Evolutionary conservation across 352 stramenopile species (phyloP), one percentile per base, ranked within the genome.

Genomic region (Phytophthora sansomeana): DNA sequence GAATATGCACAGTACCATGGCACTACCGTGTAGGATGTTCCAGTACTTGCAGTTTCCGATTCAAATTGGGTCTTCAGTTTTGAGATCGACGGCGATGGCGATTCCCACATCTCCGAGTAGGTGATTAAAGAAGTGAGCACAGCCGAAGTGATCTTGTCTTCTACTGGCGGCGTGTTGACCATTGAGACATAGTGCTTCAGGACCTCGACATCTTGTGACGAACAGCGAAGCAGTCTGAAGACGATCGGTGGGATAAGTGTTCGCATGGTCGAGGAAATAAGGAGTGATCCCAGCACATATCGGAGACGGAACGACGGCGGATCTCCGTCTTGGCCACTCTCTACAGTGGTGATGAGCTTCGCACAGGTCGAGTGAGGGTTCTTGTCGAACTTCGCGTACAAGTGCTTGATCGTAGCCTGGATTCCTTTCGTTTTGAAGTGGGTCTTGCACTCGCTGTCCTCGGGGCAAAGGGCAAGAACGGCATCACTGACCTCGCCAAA

Each of bases 1-100:
- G 69, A 68, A 52, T 75, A 80, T 21, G 70, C 65, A 29, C 78
- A 89, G 65, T 88, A 91, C 11, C 48, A 46, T 8, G 68, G 58
- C 10, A 77, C 55, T 1, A 39, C 24, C 5, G n/a, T 33, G 17
- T 63, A 57, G 5, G 43, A 44, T 8, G 47, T 51, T 8, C 61
- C 52, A 39, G 24, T 63, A 30, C 29, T 48, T 5, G 69, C 62
- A 6, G 14, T n/a, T n/a, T n/a, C n/a, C n/a, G n/a, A n/a, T n/a
- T n/a, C n/a, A n/a, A n/a, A n/a, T 58, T 13, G 61, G 36, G 21
- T 54, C 47, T 24, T 44, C 53, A 51, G 68, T 78, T 38, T 6
- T 38, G 21, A 5, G 7, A 43, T 5, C 9, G n/a, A 55, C 10
- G 64, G 54, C 38, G 68, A 38, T 0, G 74, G 77, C 1, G 29